Base-by-base conservation (phyloP, 495 filamentous ascomycete species). In the Daldinia loculata region DNA sequence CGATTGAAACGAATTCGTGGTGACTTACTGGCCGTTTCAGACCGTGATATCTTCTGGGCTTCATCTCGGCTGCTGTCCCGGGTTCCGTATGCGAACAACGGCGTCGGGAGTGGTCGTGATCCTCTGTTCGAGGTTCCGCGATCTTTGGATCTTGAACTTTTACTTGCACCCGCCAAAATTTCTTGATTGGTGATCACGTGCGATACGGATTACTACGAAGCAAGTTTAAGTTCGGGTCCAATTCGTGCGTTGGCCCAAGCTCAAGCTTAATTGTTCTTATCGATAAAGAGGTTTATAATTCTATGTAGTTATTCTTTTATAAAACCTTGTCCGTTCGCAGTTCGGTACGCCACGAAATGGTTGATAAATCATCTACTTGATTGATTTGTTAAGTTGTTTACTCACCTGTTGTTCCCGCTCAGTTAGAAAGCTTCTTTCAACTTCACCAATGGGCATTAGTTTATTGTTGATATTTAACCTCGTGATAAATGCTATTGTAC, bases 11-110 rank as follows among this genome's bases (percentile, higher is more conserved):
- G 14, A 26, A 32, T 58, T 29, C 8, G 57, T 26, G 17, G n/a
- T 14, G 27, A 78, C 86, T 65, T 82, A 91, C 90, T 32, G 84
- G 79, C 70, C 83, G 82, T 77, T 88, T 90, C 50, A 93, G 84
- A 63, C 85, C 83, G 70, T 92, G 88, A 75, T 86, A 89, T 74
- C 85, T 85, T 67, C 84, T 86, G 66, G 85, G 82, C 87, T 83
- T 88, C 82, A 86, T 88, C 58, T 56, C 79, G 75, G 71, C 62
- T 65, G 63, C 24, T 66, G 60, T 70, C 36, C 65, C 57, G 17
- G 27, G 41, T 51, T 50, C 6, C 8, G 29, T 68, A 38, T 63
- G 55, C 17, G 71, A 65, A 56, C 63, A 67, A 62, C 32, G n/a
- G 30, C 26, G 34, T 39, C 24, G 41, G 63, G 34, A 12, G 17